Base-by-base conservation (phyloP, 1,284 basidiomycete species). In the Quambalaria eucalypti region DNA sequence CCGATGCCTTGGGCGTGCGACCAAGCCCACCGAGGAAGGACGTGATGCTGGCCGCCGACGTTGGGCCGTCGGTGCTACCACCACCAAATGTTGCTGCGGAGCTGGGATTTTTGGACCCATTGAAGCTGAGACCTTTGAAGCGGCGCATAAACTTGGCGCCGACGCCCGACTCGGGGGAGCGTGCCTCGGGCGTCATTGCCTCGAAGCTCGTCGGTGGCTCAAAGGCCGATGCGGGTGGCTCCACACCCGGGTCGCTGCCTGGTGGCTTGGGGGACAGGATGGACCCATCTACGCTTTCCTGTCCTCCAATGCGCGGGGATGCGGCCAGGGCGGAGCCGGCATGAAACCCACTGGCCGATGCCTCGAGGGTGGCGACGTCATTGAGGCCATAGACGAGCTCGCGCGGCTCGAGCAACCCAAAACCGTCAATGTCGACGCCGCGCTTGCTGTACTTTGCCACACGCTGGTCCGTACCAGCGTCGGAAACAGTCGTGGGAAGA, bases 391-490 rank as follows among this genome's bases (percentile, higher is more conserved):
- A 55, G 25, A 63, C 23, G 19, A 72, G 59, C 52, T 73, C 71
- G 3, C 53, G 51, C 0, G 72, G 69, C 60, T 77, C 76, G 8
- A 78, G 61, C 21, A 74, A 58, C n/a, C 71, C 77, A 33, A 78
- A 69, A 0, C 66, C 76, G 19, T 69, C 58, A 21, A 78, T 57
- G 19, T 78, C 77, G 29, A 78, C 78, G 0, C 87, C 86, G 14
- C 87, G 84, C 68, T 85, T 89, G 61, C 82, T 80, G 73, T 95
- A 95, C 71, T 87, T 90, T 16, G 92, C 91, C 10, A 98, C 86
- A 76, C 88, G 90, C 28, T 88, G 88, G 63, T 97, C 93, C 0
- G 93, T 98, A 2, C 90, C 91, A 0, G 89, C 89, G 69, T 92
- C 90, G 29, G 89, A 84, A 55, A 95, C 85, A 28, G 86, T 85